A percentile compares a stretch with the other conserved stretches of the same genome.
phyloP scores from a whole-genome alignment of 2,329 filamentous ascomycete species.

The Parastagonospora nodorum region DNA sequence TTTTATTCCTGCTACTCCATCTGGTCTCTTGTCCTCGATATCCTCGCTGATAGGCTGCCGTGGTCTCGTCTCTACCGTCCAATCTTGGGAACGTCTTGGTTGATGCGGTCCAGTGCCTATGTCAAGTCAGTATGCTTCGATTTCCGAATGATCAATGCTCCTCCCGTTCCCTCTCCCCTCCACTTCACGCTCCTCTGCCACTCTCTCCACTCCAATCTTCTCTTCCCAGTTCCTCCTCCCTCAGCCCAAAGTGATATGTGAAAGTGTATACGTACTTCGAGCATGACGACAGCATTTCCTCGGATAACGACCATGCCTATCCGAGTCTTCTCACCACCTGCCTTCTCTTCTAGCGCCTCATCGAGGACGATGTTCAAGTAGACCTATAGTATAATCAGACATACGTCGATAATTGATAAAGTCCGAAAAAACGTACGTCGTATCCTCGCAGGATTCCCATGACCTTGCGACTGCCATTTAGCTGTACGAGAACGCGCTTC shows the following conservation, averaged over 20 bases:
- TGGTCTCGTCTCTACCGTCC: constrained; percentile 25
- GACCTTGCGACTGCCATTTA: constrained; percentile 97
- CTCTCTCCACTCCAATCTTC: too few relatives aligned
- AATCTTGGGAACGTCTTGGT: constrained; percentile 40
- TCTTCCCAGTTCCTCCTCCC: background rate
- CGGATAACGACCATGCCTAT: constrained; percentile 97
- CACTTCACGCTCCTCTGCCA: too few relatives aligned
- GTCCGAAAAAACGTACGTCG: constrained; percentile 68
- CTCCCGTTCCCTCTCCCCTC: too few relatives aligned
- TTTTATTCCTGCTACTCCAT: background rate
- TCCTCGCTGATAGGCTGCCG: background rate
- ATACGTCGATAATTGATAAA: background rate
- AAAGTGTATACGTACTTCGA: constrained; percentile 64
- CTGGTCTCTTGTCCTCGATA: background rate
- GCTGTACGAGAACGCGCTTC: constrained; percentile 96
- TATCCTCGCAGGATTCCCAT: constrained; percentile 93
- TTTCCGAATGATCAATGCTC: too few relatives aligned
- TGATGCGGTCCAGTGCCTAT: constrained; percentile 45
- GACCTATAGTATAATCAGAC: constrained; percentile 63
- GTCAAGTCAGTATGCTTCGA: constrained; percentile 10
- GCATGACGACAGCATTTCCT: constrained; percentile 97
- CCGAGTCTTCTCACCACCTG: constrained; percentile 84
- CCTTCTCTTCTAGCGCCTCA: constrained; percentile 93
- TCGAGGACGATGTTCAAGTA: constrained; percentile 98
- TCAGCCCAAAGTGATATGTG: background rate